Base-by-base conservation (phyloP, 352 stramenopile genomes). In the Phytophthora colocasiae region DNA sequence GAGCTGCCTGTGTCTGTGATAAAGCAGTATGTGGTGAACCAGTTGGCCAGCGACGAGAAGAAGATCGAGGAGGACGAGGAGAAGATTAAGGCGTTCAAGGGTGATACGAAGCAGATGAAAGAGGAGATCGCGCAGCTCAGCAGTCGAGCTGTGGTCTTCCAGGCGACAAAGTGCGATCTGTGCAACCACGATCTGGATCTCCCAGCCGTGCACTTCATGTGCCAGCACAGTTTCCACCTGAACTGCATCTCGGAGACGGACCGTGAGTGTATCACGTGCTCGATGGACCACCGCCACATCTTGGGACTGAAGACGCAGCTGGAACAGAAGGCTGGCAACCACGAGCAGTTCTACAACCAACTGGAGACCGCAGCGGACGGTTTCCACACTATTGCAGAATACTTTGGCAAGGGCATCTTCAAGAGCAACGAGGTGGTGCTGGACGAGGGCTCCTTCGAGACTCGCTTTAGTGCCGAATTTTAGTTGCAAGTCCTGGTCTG, bases 281-380 rank as follows among this genome's bases (percentile, higher is more conserved):
- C 88, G 32, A 84, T 94, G 66, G 81, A 96, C 58, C 87, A 96
- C 56, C 85, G 87, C 43, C 85, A 93, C 65, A 90, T 95, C 56
- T 70, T 95, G 52, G 85, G 85, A 10, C 73, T 97, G 17, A 93
- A 97, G 64, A 92, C 88, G 52, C 87, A 94, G 61, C 78, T 96
- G 6, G 85, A 96, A 50, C 83, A 94, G 62, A 96, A 95, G 53
- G 88, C 91, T 19, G 79, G 82, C 19, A 96, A 97, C 64, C 90
- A 98, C 74, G 92, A 98, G 57, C 86, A 97, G 76, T 98, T 98
- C 57, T 98, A 94, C 83, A 96, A 96, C 57, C 89, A 98, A 49
- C 76, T 97, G 3, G 90, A 97, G 69, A 96, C 87, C 0, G 83
- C 87, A 0, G 82, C 87, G 12, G 89, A 97, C 47, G 90, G 90